phyloP scores from a whole-genome alignment of 768 basidiomycete genomes.

The Lentinula boryana region DNA sequence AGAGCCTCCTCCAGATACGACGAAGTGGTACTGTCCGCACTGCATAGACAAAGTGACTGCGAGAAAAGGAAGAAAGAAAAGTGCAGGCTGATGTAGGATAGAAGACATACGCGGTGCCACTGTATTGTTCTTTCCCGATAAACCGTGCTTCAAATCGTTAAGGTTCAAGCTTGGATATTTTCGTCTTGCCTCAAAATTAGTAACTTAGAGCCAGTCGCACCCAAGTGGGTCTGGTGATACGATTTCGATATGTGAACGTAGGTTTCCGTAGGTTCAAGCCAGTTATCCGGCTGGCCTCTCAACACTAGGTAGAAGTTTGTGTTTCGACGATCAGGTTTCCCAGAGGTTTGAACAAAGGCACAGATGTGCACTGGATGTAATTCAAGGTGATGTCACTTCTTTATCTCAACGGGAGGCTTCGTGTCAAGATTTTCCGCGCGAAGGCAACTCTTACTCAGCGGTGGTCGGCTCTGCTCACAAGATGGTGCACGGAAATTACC shows the following conservation, averaged over 20 bases:
- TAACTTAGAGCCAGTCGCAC: background rate
- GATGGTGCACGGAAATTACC: no score
- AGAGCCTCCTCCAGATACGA: constrained; percentile 38
- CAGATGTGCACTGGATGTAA: background rate
- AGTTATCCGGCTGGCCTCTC: background rate
- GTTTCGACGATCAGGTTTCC: background rate
- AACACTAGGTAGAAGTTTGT: background rate
- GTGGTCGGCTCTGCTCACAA: no score
- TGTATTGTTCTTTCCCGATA: background rate
- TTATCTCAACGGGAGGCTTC: no score
- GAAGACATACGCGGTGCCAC: background rate
- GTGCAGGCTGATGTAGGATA: background rate
- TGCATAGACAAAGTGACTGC: constrained; percentile 18
- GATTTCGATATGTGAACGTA: background rate
- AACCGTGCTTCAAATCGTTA: background rate
- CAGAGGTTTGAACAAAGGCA: background rate
- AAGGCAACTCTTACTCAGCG: no score
- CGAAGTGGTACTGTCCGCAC: constrained; percentile 53
- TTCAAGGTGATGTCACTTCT: no score
- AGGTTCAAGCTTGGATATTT: background rate
- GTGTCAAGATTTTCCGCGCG: no score
- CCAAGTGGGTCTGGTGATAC: background rate
- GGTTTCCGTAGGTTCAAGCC: background rate
- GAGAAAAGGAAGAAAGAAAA: constrained; percentile 35
- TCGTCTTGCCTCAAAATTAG: background rate